phyloP scores from a whole-genome alignment of 805 yeast species.

The Kluyveromyces aestuarii region DNA sequence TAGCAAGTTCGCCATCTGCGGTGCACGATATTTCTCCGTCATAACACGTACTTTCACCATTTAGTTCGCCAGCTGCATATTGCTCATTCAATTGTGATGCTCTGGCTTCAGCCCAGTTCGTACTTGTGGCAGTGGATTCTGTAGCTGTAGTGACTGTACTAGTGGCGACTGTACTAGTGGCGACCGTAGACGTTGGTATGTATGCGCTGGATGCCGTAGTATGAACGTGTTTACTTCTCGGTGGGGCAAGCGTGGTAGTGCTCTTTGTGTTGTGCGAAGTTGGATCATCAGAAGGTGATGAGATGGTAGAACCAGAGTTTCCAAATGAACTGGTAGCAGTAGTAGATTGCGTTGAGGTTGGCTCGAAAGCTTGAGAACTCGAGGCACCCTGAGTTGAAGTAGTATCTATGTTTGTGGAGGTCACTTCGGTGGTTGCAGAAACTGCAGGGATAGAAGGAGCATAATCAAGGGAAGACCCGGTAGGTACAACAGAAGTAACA shows the following conservation, averaged over 20 bases:
- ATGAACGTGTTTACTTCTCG: conserved; percentile 3
- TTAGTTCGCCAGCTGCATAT: conserved; percentile 34
- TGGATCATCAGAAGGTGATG: conserved; percentile 5
- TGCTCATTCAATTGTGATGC: conserved; percentile 39
- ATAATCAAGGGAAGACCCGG: too few relatives aligned
- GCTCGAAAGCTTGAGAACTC: not conserved
- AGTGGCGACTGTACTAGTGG: conserved; percentile 5
- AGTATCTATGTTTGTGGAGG: not conserved
- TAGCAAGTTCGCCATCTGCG: conserved; percentile 40
- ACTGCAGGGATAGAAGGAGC: not conserved
- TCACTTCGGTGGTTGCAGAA: conserved; percentile 4
- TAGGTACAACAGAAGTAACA: too few relatives aligned
- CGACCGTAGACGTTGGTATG: conserved; percentile 4
- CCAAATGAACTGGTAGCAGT: not conserved
- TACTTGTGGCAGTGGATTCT: conserved; percentile 11
- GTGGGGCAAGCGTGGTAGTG: conserved; percentile 6
- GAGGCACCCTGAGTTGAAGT: not conserved
- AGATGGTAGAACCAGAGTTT: conserved; percentile 1
- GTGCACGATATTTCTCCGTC: conserved; percentile 48
- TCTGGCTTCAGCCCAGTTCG: conserved; percentile 30
- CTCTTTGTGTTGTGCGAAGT: conserved; percentile 3
- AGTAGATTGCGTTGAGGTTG: not conserved
- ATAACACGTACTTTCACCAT: conserved; percentile 36
- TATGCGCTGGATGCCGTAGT: conserved; percentile 1
- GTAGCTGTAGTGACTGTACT: conserved; percentile 6